These are phyloP conservation scores for Discostella stelligera DNA, from an alignment of 352 stramenopile genomes.

Conservation along the genomic window DNA sequence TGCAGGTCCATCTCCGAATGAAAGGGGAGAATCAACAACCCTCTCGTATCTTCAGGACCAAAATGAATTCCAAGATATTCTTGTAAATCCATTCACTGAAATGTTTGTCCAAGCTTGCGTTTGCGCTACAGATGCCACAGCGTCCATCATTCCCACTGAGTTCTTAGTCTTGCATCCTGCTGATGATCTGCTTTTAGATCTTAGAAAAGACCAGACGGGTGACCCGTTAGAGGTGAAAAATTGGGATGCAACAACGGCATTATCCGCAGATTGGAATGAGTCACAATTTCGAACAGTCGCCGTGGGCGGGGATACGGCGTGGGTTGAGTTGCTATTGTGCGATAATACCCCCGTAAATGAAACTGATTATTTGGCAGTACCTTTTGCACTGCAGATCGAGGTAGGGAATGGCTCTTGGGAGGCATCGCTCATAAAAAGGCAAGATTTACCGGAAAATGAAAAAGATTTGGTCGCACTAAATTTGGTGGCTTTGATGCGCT, in stretches of 20 bases:
- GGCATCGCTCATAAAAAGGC: conserved; percentile 61
- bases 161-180: conserved; percentile 55
- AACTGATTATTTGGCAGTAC: conserved; percentile 46
- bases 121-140: conserved; percentile 18
- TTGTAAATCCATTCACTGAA: conserved; percentile 46
- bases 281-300: conserved; percentile 48
- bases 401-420: conserved; percentile 76
- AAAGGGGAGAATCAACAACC: not conserved
- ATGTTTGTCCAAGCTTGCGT: conserved; percentile 37
- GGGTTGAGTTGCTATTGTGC: conserved; percentile 57
- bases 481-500: conserved; percentile 50
- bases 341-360: conserved; percentile 5
- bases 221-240: conserved; percentile 48
- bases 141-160: conserved; percentile 35
- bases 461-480: conserved; percentile 59
- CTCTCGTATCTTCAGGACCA: conserved; percentile 9
- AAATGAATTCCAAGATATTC: conserved; percentile 42
- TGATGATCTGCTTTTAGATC: conserved; percentile 69
- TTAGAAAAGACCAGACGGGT: conserved; percentile 48
- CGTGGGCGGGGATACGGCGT: conserved; percentile 51
- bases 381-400: conserved; percentile 68
- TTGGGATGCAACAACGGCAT: conserved; percentile 44
- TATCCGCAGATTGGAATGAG: conserved; percentile 24
- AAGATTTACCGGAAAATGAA: conserved; percentile 28
- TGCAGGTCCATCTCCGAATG: conserved; percentile 4